phyloP scores from a whole-genome alignment of 371 early-diverging fungal genomes.

The Batrachochytrium dendrobatidis region DNA sequence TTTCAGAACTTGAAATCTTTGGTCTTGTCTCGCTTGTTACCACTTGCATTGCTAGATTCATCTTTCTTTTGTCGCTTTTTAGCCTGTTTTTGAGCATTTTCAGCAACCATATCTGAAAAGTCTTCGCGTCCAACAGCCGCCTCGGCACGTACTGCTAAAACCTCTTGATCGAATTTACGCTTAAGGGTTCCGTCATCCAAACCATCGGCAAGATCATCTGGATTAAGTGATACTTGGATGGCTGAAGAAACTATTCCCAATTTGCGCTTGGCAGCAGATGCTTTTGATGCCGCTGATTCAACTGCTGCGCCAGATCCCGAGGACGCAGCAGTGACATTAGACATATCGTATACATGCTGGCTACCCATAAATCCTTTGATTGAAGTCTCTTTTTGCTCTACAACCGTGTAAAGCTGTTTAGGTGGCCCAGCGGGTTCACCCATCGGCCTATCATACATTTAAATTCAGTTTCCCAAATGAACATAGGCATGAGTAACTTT shows the following conservation, averaged over 20 bases:
- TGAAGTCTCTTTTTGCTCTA: conserved; percentile 71
- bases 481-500: no score
- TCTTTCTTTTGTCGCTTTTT: conserved; percentile 64
- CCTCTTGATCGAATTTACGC: conserved; percentile 30
- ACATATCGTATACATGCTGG: conserved; percentile 81
- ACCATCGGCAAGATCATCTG: conserved; percentile 42
- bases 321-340: conserved; percentile 23
- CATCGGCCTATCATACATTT: no score
- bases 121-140: conserved; percentile 49
- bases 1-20: conserved; percentile 64
- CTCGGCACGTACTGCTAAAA: conserved; percentile 12
- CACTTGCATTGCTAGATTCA: conserved; percentile 51
- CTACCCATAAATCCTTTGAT: conserved; percentile 90
- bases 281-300: background rate
- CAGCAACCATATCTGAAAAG: conserved; percentile 81
- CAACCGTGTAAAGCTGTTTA: conserved; percentile 77
- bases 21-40: conserved; percentile 67
- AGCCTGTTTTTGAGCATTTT: conserved; percentile 62
- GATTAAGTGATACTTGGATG: conserved; percentile 39
- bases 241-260: conserved; percentile 13
- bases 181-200: conserved; percentile 30
- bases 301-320: conserved; percentile 4
- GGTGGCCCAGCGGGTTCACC: conserved; percentile 40
- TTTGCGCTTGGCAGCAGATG: conserved; percentile 21
- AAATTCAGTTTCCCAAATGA: no score